These are phyloP conservation scores for Ramaria sp. DNA, from an alignment of 768 basidiomycete species.

Conservation along the genomic window DNA sequence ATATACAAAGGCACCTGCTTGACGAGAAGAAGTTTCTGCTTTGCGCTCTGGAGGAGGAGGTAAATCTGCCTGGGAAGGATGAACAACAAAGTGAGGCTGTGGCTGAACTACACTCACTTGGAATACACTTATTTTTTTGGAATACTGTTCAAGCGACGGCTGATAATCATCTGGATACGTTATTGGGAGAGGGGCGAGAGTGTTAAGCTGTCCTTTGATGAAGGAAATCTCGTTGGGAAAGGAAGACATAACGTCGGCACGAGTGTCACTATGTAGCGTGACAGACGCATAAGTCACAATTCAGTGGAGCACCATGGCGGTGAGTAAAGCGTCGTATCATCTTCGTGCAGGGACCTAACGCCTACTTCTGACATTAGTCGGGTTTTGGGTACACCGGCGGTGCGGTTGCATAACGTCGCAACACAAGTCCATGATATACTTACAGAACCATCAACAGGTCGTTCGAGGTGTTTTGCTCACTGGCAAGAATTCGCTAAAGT, in stretches of 20 bases:
- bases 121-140: constrained; percentile 61
- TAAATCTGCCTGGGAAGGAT: constrained; percentile 37
- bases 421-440: neutral
- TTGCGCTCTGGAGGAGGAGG: constrained; percentile 51
- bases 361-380: constrained; percentile 30
- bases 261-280: neutral
- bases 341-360: neutral
- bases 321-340: constrained; percentile 16
- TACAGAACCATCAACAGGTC: constrained; percentile 36
- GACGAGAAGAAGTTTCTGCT: constrained; percentile 18
- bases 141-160: constrained; percentile 51
- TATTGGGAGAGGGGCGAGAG: constrained; percentile 56
- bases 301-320: constrained; percentile 26
- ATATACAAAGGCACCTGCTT: constrained; percentile 16
- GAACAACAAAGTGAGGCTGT: constrained; percentile 7
- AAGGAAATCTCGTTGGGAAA: constrained; percentile 40
- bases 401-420: constrained; percentile 18
- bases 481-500: constrained; percentile 89
- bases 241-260: neutral
- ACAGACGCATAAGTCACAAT: constrained; percentile 3
- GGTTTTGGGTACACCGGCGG: constrained; percentile 58
- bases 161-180: constrained; percentile 67
- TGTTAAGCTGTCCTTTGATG: constrained; percentile 53
- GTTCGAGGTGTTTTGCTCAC: constrained; percentile 78
- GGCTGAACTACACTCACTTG: constrained; percentile 35